These are phyloP conservation scores for Neoboletus subvelutipes DNA, from an alignment of 768 basidiomycete genomes.

Conservation along the genomic window DNA sequence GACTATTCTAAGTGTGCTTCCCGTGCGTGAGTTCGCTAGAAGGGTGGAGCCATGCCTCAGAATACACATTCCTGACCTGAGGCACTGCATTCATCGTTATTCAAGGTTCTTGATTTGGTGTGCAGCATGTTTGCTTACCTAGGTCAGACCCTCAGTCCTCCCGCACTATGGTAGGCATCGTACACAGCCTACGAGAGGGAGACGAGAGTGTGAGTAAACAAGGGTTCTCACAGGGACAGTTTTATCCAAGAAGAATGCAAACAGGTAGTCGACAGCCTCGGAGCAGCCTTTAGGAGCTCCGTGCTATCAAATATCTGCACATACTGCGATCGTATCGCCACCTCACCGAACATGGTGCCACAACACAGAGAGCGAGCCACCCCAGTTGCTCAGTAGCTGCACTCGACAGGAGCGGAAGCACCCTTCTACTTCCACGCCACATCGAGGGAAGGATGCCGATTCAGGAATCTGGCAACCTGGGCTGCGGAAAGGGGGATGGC, in stretches of 20 bases:
- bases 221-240: background rate
- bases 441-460: conserved; percentile 7
- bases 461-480: conserved; percentile 18
- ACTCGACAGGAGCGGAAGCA: conserved; percentile 27
- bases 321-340: conserved; percentile 12
- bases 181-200: conserved; percentile 70
- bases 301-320: conserved; percentile 1
- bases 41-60: conserved; percentile 79
- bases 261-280: background rate
- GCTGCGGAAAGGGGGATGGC: conserved; percentile 6
- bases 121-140: conserved; percentile 45
- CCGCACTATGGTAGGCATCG: conserved; percentile 82
- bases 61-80: conserved; percentile 79
- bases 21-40: conserved; percentile 62
- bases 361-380: conserved; percentile 6
- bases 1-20: conserved; percentile 34
- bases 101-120: conserved; percentile 13
- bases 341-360: conserved; percentile 6
- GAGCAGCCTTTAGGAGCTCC: background rate
- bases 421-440: conserved; percentile 13
- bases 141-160: conserved; percentile 65
- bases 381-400: background rate
- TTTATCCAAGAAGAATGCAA: background rate
- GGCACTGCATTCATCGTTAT: conserved; percentile 10
- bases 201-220: conserved; percentile 4